phyloP scores from a whole-genome alignment of 306 rosid genomes.

The Comarum palustre region DNA sequence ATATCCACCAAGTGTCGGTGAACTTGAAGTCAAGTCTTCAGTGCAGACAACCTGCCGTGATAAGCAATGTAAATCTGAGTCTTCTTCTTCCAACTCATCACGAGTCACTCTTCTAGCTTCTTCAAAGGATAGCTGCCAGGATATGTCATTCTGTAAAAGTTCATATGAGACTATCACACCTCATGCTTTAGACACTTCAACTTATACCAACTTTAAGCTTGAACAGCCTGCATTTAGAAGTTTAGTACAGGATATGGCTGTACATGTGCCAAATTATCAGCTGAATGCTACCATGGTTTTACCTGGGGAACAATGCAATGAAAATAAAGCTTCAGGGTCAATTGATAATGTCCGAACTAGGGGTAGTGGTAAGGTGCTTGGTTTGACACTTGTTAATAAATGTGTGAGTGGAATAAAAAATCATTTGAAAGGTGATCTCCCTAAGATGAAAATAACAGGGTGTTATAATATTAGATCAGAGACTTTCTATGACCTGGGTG shows the following conservation, averaged over 20 bases:
- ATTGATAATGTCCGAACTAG: slow-evolving; percentile 15
- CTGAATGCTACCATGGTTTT: slow-evolving; percentile 11
- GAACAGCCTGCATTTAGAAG: slow-evolving; percentile 22
- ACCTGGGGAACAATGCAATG: slow-evolving; percentile 13
- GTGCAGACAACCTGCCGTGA: slow-evolving; percentile 15
- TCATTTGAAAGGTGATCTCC: slow-evolving; percentile 11
- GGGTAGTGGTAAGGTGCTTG: slow-evolving; percentile 15
- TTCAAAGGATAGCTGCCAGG: slow-evolving; percentile 35
- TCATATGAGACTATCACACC: slow-evolving; percentile 20
- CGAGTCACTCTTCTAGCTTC: slow-evolving; percentile 29
- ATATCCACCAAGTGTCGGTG: slow-evolving; percentile 4
- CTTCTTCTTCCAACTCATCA: slow-evolving; percentile 31
- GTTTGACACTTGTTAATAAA: slow-evolving; percentile 12
- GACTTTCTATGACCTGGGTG: slow-evolving; percentile 13
- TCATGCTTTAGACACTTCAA: slow-evolving; percentile 13
- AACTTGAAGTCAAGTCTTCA: slow-evolving; percentile 21
- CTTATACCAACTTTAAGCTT: slow-evolving; percentile 17
- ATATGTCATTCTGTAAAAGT: slow-evolving; percentile 17
- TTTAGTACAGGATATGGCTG: slow-evolving; percentile 8
- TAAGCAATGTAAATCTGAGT: slow-evolving; percentile 26
- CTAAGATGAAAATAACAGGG: slow-evolving; percentile 20
- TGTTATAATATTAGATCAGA: slow-evolving; percentile 14
- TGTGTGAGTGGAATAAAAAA: neutral
- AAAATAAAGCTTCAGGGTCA: slow-evolving; percentile 9
- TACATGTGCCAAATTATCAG: slow-evolving; percentile 3